Base-by-base conservation (phyloP, 306 rosid species). In the Cicer arietinum region DNA sequence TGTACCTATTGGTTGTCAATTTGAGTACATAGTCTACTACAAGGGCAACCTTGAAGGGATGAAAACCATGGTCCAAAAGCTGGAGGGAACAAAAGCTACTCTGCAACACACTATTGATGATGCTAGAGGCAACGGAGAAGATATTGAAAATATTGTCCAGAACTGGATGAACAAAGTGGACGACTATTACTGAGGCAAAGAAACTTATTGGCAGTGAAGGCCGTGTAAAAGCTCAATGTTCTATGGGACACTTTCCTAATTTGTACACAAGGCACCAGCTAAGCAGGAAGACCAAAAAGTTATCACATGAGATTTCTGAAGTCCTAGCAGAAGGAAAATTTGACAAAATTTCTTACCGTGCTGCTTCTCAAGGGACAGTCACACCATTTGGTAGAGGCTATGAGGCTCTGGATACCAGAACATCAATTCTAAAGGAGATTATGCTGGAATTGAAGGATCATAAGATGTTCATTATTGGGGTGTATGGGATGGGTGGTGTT, bases 401-500 rank as follows among this genome's bases (percentile, higher is more conserved):
- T 3, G 61, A 54, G 48, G 61, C 69, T 42, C 1, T 77, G 8
- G 2, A 45, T 0, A 67, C 75, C 1, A 67, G 81, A 77, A 68
- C 67, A 1, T 56, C 16, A 25, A 35, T 35, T 12, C 6, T 68
- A 16, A 43, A 68, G 2, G 47, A 67, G 46, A 46, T 77, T 37
- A 48, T 14, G 45, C 3, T 12, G 53, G 54, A 14, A 58, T 12
- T 68, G 37, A 57, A 47, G 41, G 22, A 46, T 58, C 43, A 42
- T 59, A 47, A 5, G 4, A 17, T 51, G 2, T 3, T 35, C 20
- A 4, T 35, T 45, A 46, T 79, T 63, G 83, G 79, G 2, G 60
- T 79, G 44, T 35, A 37, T 35, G 54, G 30, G 30, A 25, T 25
- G 30, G 3, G 30, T 25, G 30, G 30, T 25, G 30, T 25, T 25